Conservation (phyloP, 2,329 filamentous ascomycete genomes). For the Phyllosticta ampelicida region DNA sequence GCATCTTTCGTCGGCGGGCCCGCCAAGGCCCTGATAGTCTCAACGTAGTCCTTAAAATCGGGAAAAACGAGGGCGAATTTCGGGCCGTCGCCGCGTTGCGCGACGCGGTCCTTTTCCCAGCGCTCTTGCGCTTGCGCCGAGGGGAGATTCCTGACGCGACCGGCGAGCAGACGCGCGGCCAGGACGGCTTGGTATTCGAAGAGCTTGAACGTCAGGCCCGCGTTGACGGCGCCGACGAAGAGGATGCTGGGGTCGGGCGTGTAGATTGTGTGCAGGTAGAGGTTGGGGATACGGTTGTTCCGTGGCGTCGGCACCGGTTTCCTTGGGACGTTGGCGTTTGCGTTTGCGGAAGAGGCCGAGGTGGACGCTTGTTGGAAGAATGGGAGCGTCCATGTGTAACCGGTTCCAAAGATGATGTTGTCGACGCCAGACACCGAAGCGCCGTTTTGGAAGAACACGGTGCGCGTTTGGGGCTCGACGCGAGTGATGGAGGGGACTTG, state of each 20-base stretch:
- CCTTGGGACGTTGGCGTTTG: not conserved
- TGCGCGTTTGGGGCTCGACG: conserved; percentile 31
- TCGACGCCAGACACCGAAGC: conserved; percentile 44
- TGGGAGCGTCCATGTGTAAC: conserved; percentile 53
- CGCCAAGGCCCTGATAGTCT: conserved; percentile 41
- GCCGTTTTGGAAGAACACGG: conserved; percentile 48
- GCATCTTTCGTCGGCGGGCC: conserved; percentile 34
- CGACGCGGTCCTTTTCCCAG: conserved; percentile 50
- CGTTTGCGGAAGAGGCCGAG: not conserved
- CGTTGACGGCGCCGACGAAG: conserved; percentile 47
- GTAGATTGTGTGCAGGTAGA: conserved; percentile 51
- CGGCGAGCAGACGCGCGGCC: conserved; percentile 48
- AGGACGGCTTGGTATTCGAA: conserved; percentile 60
- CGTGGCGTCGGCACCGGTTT: conserved; percentile 24
- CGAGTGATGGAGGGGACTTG: conserved; percentile 39
- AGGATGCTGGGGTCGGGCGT: conserved; percentile 43
- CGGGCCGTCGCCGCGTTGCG: conserved; percentile 44
- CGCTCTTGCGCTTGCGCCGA: conserved; percentile 35
- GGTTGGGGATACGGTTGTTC: conserved; percentile 45
- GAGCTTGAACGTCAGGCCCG: conserved; percentile 55
- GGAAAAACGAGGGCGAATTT: conserved; percentile 49
- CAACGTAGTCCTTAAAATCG: conserved; percentile 56
- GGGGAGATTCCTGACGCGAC: conserved; percentile 40
- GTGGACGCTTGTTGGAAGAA: conserved; percentile 29
- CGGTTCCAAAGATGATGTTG: conserved; percentile 55